A percentile compares a stretch with the other conserved stretches of the same genome.
Conservation (phyloP, 1,284 basidiomycete genomes). For the Cutaneotrichosporon mucoides region DNA sequence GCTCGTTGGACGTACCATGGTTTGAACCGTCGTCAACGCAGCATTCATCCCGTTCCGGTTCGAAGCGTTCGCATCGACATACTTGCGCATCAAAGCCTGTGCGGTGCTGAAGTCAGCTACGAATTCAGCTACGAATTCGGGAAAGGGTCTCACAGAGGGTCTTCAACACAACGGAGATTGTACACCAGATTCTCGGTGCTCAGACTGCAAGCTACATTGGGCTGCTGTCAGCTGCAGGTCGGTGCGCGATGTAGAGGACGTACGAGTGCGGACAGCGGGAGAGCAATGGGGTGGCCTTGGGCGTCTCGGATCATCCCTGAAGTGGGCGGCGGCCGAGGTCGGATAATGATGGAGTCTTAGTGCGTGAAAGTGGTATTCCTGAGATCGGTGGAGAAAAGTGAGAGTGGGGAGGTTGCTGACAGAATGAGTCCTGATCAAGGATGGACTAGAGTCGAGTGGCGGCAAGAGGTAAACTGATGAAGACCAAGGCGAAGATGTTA, state of each 20-base stretch:
- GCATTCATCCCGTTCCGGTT: no score
- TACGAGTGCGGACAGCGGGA: not conserved
- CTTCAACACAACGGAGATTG: not conserved
- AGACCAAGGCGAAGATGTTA: no score
- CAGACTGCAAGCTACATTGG: not conserved
- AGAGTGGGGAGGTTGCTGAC: no score
- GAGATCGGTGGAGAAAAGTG: no score
- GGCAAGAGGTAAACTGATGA: no score
- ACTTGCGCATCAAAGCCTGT: not conserved
- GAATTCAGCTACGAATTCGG: not conserved
- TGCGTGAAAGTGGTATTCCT: no score
- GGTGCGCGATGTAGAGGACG: not conserved
- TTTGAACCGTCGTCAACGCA: no score
- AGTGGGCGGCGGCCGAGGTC: no score
- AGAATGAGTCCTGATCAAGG: no score
- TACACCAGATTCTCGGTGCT: not conserved
- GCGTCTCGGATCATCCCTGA: not conserved
- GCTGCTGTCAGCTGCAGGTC: not conserved
- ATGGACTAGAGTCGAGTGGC: no score
- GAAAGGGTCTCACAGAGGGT: not conserved
- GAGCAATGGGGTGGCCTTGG: not conserved
- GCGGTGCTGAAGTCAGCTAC: not conserved
- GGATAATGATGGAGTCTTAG: no score
- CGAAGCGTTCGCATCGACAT: not conserved
- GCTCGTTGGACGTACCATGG: no score